A percentile compares a stretch with the other conserved stretches of the same genome.
These are phyloP conservation scores for Ganoderma lingzhi DNA, from an alignment of 1,284 basidiomycete species.

Conservation along the genomic window DNA sequence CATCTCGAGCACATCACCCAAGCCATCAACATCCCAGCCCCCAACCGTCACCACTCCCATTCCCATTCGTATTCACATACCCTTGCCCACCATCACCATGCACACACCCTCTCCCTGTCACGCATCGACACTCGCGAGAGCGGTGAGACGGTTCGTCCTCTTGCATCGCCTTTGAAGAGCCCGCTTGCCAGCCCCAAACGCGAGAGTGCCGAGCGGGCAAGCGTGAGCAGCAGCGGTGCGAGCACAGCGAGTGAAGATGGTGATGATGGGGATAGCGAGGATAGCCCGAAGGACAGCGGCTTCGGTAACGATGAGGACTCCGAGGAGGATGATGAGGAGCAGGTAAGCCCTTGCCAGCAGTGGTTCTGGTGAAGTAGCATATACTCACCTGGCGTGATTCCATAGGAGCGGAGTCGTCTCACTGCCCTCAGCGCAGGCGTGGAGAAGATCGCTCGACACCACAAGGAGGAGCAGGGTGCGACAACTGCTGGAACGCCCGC, in stretches of 20 bases:
- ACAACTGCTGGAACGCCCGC: constrained; percentile 11
- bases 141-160: constrained; percentile 36
- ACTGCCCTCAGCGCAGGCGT: constrained; percentile 68
- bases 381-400: constrained; percentile 9
- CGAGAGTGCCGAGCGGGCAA: constrained; percentile 24
- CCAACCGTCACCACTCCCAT: constrained; percentile 21
- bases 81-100: constrained; percentile 26
- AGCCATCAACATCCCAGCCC: constrained; percentile 38
- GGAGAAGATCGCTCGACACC: constrained; percentile 75
- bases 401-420: constrained; percentile 39
- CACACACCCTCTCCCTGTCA: constrained; percentile 27
- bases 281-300: constrained; percentile 27
- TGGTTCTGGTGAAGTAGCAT: not conserved
- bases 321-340: constrained; percentile 32
- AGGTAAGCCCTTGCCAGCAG: constrained; percentile 10
- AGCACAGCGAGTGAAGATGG: constrained; percentile 28
- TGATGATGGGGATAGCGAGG: constrained; percentile 30
- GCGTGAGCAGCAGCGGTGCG: constrained; percentile 21
- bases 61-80: constrained; percentile 20
- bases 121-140: constrained; percentile 37
- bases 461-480: constrained; percentile 28
- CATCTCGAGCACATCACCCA: constrained; percentile 36
- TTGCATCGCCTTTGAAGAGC: not conserved
- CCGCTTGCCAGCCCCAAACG: constrained; percentile 20
- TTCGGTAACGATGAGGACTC: constrained; percentile 21